Base-by-base conservation (phyloP, 208 protist genomes). In the Leishmania guyanensis region DNA sequence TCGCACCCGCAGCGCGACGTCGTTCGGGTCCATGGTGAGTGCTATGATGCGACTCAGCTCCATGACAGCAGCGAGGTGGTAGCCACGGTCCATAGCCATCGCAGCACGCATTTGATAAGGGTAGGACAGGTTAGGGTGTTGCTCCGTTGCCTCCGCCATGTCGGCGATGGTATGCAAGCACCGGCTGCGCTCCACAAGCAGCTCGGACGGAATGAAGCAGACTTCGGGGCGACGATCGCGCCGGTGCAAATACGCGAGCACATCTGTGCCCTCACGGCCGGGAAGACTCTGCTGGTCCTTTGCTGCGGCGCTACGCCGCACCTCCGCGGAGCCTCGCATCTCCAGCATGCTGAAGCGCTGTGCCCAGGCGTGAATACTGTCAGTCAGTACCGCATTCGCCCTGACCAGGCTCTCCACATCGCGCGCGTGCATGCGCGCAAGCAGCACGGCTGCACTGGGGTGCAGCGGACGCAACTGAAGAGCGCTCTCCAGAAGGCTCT, bases 31-130 rank as follows among this genome's bases (percentile, higher is more conserved):
- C 79, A 88, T 58, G 20, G 86, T 83, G 5, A 89, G 76, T 16
- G 33, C 10, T 64, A 89, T 82, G 50, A 93, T 75, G 39, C 78
- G 62, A 54, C 56, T 74, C 62, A 93, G 62, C 80, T 93, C 89
- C 48, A 43, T n/a, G 16, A 85, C 71, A 0, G 89, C 89, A 36
- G 78, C 87, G 26, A 66, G 51, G 43, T 79, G 83, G 69, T 86
- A 76, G 50, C 89, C 89, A 20, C 81, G 68, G 78, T 92, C 89
- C 88, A 92, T 92, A 36, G 73, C 75, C 81, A 86, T 83, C 29
- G 88, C 88, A 4, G 88, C 88, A 56, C 88, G 85, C 70, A 89
- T 79, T 64, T 84, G 85, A 48, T 88, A 88, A 0, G 87, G 87
- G 76, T 88, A 83, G 6, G 87, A 88, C 39, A 88, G 69, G n/a